Percentiles rank a stretch among this genome's conserved stretches.
Conservation (phyloP, 805 yeast species). For the Candida tammaniensis region DNA sequence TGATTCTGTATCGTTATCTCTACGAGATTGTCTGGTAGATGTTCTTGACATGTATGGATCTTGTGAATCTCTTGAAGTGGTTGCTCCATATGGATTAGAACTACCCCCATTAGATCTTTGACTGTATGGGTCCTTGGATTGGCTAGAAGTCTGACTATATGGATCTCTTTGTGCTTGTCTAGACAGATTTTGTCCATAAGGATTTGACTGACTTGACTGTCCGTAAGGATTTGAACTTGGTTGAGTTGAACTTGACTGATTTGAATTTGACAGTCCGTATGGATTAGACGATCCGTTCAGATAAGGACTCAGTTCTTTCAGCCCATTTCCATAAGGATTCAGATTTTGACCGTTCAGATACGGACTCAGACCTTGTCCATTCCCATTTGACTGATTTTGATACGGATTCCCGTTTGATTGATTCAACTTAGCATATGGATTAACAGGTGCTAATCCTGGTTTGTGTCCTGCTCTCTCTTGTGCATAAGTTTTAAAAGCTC, state of each 20-base stretch:
- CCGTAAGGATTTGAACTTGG: neutral
- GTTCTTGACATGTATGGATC: constrained; percentile 9
- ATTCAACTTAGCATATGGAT: constrained; percentile 38
- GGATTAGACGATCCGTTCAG: constrained; percentile 1
- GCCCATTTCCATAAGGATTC: constrained; percentile 7
- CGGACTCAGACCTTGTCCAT: constrained; percentile 3
- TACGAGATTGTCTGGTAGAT: constrained; percentile 5
- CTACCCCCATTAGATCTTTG: neutral
- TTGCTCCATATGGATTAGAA: constrained; percentile 13
- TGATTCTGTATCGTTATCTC: constrained; percentile 27
- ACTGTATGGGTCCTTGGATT: neutral
- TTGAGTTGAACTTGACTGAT: no score
- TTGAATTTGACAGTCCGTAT: neutral
- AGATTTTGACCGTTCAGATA: constrained; percentile 3
- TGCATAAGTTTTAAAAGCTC: constrained; percentile 50
- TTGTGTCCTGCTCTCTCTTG: constrained; percentile 34
- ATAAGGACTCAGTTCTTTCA: neutral
- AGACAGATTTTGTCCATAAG: neutral
- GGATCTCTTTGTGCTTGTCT: constrained; percentile 3
- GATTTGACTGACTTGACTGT: neutral
- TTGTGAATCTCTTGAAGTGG: neutral
- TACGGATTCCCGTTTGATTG: constrained; percentile 12
- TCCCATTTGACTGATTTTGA: no score
- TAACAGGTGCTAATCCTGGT: constrained; percentile 39
- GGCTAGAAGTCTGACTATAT: constrained; percentile 1